Evolutionary conservation across 164 flowering plant species (phyloP).

Genomic region (Sedum album): DNA sequence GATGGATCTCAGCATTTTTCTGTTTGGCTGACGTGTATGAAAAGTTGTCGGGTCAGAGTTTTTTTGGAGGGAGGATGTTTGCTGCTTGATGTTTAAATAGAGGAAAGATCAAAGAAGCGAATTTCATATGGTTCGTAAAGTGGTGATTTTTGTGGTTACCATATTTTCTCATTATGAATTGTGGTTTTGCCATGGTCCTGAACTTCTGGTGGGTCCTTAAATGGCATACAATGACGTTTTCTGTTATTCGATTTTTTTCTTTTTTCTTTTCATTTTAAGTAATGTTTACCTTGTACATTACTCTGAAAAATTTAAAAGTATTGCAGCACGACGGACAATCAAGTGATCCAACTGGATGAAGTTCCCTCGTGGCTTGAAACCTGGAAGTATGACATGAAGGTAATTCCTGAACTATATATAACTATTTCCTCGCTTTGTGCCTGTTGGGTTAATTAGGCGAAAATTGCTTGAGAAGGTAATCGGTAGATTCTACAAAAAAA

Average conservation of each 20-base stretch:
- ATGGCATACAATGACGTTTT: neutral
- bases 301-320: neutral
- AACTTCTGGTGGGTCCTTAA: neutral
- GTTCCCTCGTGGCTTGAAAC: no score
- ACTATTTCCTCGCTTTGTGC: neutral
- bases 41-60: neutral
- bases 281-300: neutral
- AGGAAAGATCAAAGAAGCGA: neutral
- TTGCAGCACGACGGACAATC: no score
- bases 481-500: neutral
- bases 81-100: slow-evolving; percentile 2
- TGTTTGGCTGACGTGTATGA: neutral
- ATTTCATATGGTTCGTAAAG: neutral
- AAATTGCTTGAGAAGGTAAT: neutral
- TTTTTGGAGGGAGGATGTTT: neutral
- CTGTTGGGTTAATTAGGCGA: neutral
- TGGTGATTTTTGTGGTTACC: slow-evolving; percentile 1
- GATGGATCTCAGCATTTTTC: slow-evolving; percentile 1
- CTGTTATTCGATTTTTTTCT: neutral
- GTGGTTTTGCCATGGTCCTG: neutral
- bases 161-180: neutral
- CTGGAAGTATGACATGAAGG: neutral
- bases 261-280: no score
- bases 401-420: no score
- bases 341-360: no score